Evolutionary conservation across 176 grass and related monocot species (phyloP).

Genomic region (Musa beccarii): DNA sequence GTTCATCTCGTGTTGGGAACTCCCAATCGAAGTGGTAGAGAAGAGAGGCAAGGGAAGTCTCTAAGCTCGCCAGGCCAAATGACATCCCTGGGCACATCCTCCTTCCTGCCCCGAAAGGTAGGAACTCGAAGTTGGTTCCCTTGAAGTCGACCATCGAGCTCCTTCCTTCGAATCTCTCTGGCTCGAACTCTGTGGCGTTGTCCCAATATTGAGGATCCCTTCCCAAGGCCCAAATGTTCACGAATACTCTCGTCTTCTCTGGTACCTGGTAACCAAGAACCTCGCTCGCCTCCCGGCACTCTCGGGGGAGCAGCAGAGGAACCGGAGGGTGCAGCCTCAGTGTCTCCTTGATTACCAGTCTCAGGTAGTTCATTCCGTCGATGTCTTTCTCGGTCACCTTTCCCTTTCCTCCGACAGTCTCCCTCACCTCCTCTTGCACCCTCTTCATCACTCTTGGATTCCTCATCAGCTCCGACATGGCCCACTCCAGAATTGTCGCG

Average conservation of each 20-base stretch:
- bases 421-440: constrained; percentile 1
- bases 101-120: constrained; percentile 27
- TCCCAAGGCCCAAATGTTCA: not conserved
- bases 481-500: constrained; percentile 17
- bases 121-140: constrained; percentile 22
- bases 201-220: not conserved
- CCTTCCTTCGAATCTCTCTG: constrained; percentile 26
- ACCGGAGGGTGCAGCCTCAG: constrained; percentile 3
- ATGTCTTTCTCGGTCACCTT: not conserved
- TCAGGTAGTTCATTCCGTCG: not conserved
- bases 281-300: not conserved
- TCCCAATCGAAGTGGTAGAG: constrained; percentile 29
- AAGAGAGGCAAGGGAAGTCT: constrained; percentile 15
- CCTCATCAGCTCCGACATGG: constrained; percentile 25
- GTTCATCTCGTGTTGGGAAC: not conserved
- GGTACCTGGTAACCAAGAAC: not conserved
- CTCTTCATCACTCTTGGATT: constrained; percentile 16
- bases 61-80: constrained; percentile 10
- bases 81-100: constrained; percentile 30
- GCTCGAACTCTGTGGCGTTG: constrained; percentile 18
- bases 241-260: not conserved
- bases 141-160: not conserved
- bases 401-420: not conserved
- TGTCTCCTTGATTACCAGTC: constrained; percentile 6
- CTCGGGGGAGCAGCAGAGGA: not conserved